Percentiles rank a stretch among this genome's conserved stretches.
These are phyloP conservation scores for Obelidium mucronatum DNA, from an alignment of 192 early-diverging fungal species.

Conservation along the genomic window DNA sequence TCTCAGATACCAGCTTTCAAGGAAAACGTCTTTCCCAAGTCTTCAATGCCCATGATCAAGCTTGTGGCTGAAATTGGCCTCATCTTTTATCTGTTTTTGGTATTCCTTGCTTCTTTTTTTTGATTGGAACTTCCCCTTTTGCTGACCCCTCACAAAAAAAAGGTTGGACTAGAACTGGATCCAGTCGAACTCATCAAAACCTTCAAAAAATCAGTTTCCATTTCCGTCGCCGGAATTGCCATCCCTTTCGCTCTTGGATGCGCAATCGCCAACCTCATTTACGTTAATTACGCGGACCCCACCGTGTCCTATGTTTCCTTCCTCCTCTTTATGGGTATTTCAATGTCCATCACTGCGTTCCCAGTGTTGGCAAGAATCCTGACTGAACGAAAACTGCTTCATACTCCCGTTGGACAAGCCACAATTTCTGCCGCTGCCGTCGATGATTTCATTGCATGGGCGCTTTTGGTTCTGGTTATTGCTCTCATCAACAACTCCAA, in stretches of 20 bases:
- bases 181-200: constrained; percentile 38
- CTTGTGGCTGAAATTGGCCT: constrained; percentile 83
- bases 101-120: too few species aligned
- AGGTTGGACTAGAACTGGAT: constrained; percentile 86
- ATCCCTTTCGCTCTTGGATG: constrained; percentile 79
- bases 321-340: constrained; percentile 83
- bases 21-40: constrained; percentile 69
- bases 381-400: constrained; percentile 81
- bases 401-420: constrained; percentile 59
- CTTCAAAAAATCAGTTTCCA: constrained; percentile 44
- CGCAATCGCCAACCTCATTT: constrained; percentile 76
- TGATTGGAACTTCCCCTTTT: too few species aligned
- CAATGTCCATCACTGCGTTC: constrained; percentile 91
- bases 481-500: constrained; percentile 81
- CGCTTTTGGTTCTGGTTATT: constrained; percentile 61
- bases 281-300: constrained; percentile 44
- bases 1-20: constrained; percentile 75
- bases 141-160: too few species aligned
- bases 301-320: constrained; percentile 68
- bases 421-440: constrained; percentile 83
- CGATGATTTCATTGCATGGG: constrained; percentile 86
- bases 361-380: constrained; percentile 92
- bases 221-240: constrained; percentile 75
- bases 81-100: constrained; percentile 84
- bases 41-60: constrained; percentile 69